These are phyloP conservation scores for Lodderomyces beijingensis DNA, from an alignment of 1,139 yeast genomes.

Conservation along the genomic window DNA sequence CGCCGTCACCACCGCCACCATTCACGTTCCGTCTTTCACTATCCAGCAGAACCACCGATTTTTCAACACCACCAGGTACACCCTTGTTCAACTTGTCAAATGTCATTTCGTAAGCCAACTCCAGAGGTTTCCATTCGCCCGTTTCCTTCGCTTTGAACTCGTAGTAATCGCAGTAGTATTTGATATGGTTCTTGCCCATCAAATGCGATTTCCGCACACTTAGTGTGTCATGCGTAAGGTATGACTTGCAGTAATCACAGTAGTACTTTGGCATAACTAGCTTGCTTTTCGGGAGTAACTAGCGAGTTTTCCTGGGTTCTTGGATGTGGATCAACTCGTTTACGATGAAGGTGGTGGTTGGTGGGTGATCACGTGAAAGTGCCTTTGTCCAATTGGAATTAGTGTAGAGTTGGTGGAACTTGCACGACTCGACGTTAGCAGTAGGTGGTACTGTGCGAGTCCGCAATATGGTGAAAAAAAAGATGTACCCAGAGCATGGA, in stretches of 20 bases:
- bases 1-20: conserved; percentile 16
- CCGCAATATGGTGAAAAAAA: too few species aligned
- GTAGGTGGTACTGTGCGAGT: too few species aligned
- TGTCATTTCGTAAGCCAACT: conserved; percentile 38
- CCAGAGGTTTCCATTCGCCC: conserved; percentile 42
- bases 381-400: too few species aligned
- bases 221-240: conserved; percentile 82
- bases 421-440: too few species aligned
- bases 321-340: too few species aligned
- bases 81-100: conserved; percentile 34
- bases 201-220: conserved; percentile 85
- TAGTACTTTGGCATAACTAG: conserved; percentile 55
- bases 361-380: too few species aligned
- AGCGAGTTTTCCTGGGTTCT: too few species aligned
- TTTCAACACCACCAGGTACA: conserved; percentile 38
- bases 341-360: too few species aligned
- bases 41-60: background rate
- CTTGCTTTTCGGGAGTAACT: too few species aligned
- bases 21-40: conserved; percentile 7
- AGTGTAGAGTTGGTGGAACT: too few species aligned
- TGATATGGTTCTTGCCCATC: conserved; percentile 74
- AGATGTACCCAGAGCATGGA: too few species aligned
- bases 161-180: conserved; percentile 73
- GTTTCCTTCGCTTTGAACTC: conserved; percentile 50
- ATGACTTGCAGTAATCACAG: conserved; percentile 85